Evolutionary conservation across 768 basidiomycete species (phyloP).

Genomic region (Tylopilus subfusipes): DNA sequence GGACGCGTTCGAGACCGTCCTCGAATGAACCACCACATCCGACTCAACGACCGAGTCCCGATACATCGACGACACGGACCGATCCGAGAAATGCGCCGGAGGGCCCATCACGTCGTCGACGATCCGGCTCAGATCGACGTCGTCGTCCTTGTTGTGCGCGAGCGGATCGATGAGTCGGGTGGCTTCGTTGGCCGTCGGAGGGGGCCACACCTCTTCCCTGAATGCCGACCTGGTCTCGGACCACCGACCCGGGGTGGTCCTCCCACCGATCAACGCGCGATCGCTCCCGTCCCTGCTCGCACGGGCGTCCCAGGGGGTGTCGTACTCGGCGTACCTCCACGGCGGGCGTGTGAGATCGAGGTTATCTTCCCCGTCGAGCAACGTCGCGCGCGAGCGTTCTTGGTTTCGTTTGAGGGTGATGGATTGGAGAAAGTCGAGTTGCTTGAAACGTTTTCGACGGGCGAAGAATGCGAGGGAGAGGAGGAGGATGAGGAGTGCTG

Average conservation of each 20-base stretch:
- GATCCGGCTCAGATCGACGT: constrained; percentile 40
- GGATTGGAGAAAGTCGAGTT: constrained; percentile 29
- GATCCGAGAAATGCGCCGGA: constrained; percentile 21
- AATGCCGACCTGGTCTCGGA: constrained; percentile 47
- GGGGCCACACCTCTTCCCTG: constrained; percentile 45
- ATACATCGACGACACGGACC: constrained; percentile 24
- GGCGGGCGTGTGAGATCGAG: constrained; percentile 5
- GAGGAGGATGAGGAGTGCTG: constrained; percentile 34
- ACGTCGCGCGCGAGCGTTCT: constrained; percentile 15
- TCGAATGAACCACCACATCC: constrained; percentile 15
- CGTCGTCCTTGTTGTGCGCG: constrained; percentile 19
- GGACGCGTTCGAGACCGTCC: constrained; percentile 21
- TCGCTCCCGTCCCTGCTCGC: neutral
- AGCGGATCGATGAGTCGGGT: constrained; percentile 24
- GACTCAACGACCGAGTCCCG: constrained; percentile 9
- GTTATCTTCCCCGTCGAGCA: constrained; percentile 28
- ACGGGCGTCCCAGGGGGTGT: constrained; percentile 20
- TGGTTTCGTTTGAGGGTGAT: constrained; percentile 23
- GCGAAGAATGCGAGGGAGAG: constrained; percentile 38
- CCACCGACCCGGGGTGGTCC: neutral
- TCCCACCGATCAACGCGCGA: neutral
- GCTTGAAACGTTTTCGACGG: constrained; percentile 36
- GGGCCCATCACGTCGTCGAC: constrained; percentile 52
- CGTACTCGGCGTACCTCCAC: constrained; percentile 17
- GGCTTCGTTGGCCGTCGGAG: constrained; percentile 28